Conservation (phyloP, 2,329 filamentous ascomycete species). For the Fulvia fulva region DNA sequence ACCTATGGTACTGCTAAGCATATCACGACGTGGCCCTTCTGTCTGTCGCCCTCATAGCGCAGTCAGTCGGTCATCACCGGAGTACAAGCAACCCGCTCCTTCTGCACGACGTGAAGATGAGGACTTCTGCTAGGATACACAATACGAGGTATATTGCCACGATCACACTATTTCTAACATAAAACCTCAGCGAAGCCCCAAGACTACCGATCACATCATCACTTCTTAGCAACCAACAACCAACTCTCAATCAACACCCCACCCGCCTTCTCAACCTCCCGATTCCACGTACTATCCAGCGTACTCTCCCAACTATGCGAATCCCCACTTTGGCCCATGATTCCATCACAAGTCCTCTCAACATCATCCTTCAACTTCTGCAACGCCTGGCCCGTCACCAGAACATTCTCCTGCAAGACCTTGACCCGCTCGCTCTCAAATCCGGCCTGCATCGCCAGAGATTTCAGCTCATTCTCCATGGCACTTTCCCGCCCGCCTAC, state of each 20-base stretch:
- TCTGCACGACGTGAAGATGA: too few species aligned
- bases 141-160: too few species aligned
- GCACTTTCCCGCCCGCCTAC: not conserved
- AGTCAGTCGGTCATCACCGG: too few species aligned
- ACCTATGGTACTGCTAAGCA: too few species aligned
- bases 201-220: not conserved
- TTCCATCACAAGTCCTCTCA: not conserved
- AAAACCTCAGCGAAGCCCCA: not conserved
- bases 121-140: too few species aligned
- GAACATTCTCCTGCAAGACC: not conserved
- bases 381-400: not conserved
- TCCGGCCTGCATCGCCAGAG: not conserved
- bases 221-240: conserved; percentile 1
- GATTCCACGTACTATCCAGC: not conserved
- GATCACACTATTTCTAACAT: too few species aligned
- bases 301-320: not conserved
- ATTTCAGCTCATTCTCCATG: not conserved
- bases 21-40: too few species aligned
- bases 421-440: not conserved
- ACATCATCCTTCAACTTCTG: conserved; percentile 2
- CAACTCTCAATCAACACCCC: conserved; percentile 1
- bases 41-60: too few species aligned
- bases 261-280: not conserved
- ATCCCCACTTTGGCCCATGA: not conserved
- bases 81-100: too few species aligned